Base-by-base conservation (phyloP, 371 early-diverging fungal genomes). In the Funneliformis caledonium region DNA sequence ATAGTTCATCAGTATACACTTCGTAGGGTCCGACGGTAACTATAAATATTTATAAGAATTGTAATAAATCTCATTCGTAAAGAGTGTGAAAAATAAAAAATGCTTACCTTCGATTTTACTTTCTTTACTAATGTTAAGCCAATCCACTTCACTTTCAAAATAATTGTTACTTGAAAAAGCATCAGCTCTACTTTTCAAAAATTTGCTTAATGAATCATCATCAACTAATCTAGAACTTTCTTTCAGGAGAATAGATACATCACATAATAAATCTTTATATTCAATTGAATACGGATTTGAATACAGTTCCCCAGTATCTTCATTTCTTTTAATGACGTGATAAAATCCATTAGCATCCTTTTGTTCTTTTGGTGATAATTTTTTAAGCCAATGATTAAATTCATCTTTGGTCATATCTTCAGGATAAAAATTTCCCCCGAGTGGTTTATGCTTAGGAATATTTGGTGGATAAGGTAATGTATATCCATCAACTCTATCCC, bases 11-110 rank as follows among this genome's bases (percentile, higher is more conserved):
- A 31, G 93, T 92, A 83, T 95, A 95, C 26, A 92, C 92, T 84
- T 95, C 95, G 80, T 95, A 95, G 31, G 95, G 94, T 37, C 94
- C 94, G 14, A 89, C 83, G 1, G 94, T 94, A n/a, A 94, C 87
- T 84, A 93, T 92, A 47, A 89, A 81, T 4, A 87, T 77, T 22
- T 80, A 84, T 50, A 62, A 37, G 33, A 31, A 43, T 26, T 26
- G 26, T 26, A 31, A 59, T n/a, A 72, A 9, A 72, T 10, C 8
- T 1, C 37, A 52, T 2, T 26, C 26, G 26, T 26, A 26, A 26
- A 26, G 26, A 26, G 8, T 31, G n/a, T 11, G n/a, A 31, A 72
- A 48, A 70, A 11, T 31, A 26, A 33, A 50, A n/a, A 37, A n/a
- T 19, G 19, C 52, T 47, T 73, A 81, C 81, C 65, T 77, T 81